Conservation (phyloP, 2,329 filamentous ascomycete genomes). For the Hymenoscyphus scutula region DNA sequence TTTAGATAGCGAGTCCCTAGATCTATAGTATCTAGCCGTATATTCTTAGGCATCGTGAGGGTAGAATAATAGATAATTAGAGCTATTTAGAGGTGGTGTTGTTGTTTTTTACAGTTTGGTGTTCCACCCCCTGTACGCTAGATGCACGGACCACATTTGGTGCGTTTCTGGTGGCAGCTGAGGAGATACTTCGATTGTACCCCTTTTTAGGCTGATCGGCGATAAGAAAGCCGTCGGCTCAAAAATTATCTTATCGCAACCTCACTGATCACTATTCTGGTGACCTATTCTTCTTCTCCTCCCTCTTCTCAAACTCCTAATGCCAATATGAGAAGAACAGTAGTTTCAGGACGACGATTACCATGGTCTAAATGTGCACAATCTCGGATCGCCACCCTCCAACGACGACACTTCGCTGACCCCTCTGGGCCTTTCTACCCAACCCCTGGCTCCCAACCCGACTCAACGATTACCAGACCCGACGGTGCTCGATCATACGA, state of each 20-base stretch:
- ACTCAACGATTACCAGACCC: neutral
- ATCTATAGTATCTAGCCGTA: too few species aligned
- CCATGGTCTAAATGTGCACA: conserved; percentile 11
- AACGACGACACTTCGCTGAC: conserved; percentile 27
- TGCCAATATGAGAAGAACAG: conserved; percentile 31
- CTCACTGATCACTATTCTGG: neutral
- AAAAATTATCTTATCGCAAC: conserved; percentile 1
- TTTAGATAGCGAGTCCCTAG: too few species aligned
- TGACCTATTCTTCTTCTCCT: neutral
- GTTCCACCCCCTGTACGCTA: too few species aligned
- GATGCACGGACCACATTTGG: too few species aligned
- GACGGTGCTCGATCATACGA: conserved; percentile 55
- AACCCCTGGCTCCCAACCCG: too few species aligned
- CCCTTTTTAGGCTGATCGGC: neutral
- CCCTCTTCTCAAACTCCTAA: conserved; percentile 20
- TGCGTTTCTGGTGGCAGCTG: too few species aligned
- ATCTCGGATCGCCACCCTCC: conserved; percentile 13
- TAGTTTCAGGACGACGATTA: conserved; percentile 16
- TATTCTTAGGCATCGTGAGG: too few species aligned
- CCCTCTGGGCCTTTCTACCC: conserved; percentile 9
- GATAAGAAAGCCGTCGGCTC: neutral
- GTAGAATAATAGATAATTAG: too few species aligned
- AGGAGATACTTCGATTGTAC: too few species aligned
- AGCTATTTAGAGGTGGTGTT: too few species aligned
- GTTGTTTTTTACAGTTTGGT: too few species aligned